Evolutionary conservation across 345 rosid genomes (phyloP), one percentile per base, ranked within the genome.

Genomic region (Camelina hispida): DNA sequence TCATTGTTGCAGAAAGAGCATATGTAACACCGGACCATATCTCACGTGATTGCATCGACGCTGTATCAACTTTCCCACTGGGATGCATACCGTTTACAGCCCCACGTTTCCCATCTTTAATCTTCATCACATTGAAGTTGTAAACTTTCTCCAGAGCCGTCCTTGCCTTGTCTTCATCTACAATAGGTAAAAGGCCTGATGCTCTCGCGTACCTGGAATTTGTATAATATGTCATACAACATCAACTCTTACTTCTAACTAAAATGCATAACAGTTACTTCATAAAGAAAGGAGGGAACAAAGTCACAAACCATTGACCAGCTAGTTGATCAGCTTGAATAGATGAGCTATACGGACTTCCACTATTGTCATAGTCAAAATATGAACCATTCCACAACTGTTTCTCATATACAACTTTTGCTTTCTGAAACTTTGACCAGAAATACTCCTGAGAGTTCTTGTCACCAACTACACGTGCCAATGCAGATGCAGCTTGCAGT

Each of bases 281-380:
- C 35, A 23, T 35, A 23, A 14, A 56, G 44, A 8, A 13, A 0
- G 10, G 9, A 23, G 4, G 43, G 3, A 46, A 75, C 83, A n/a
- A n/a, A n/a, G n/a, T n/a, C n/a, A n/a, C n/a, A 15, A 16, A 94
- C 97, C 97, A 94, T 60, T 94, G 97, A 55, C 97, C 98, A 37
- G 97, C 97, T 81, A 94, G 72, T 74, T 94, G 98, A 88, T 94
- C 98, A 48, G 98, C 93, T 77, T 90, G 98, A 60, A 94, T 94
- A 62, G 97, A 91, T 7, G 86, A 77, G 79, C 98, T 90, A 56
- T 78, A 79, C 15, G 59, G 81, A 25, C 96, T 70, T 23, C 87
- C 76, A 56, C 97, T 90, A 53, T 75, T 68, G 77, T 94, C 98
- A 54, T 91, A 91, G 69, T 87, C 83, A 80, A 91, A 92, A 81